Base-by-base conservation (phyloP, 768 basidiomycete genomes). In the Zangia roseola region DNA sequence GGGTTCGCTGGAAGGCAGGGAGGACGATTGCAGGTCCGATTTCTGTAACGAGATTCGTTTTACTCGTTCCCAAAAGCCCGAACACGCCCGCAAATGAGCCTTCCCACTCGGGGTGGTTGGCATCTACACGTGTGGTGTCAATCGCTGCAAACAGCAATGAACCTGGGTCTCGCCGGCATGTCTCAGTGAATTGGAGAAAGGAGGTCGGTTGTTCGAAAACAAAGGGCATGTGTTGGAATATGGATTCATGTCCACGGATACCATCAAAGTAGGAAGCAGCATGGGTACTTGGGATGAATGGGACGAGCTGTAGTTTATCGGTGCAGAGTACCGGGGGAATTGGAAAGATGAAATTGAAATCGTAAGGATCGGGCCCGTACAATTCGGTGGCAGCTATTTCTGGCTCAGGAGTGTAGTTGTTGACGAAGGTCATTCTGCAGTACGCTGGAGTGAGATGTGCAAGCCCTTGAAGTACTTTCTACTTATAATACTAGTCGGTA, bases 1-100 rank as follows among this genome's bases (percentile, higher is more conserved):
- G 73, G 1, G 73, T 75, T n/a, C 72, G 57, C 31, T 74, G 74
- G 49, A 71, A 76, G 2, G 50, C 49, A 10, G 71, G 67, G 10
- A 71, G 56, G 28, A 73, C 61, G 43, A 70, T 56, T 10, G 68
- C 56, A 16, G 58, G 61, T 19, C 67, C 67, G 14, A 75, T 64
- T 44, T 74, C 68, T 16, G 62, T 61, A 10, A 45, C 34, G n/a
- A 69, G 51, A 17, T 49, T 48, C 13, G 26, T 17, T 7, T 47
- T 49, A 34, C 56, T 48, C 3, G 64, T 58, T n/a, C 57, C 54
- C 16, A 66, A 23, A 19, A 71, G 37, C 12, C 68, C 70, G 4
- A 76, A 66, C 40, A 72, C 41, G 0, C 76, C 77, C 0, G 71
- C 75, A 4, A 75, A 34, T 3, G 52, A 60, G 16, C 66, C 69